A percentile compares a stretch with the other conserved stretches of the same genome.
Conservation (phyloP, 352 stramenopile species). For the Halophytophthora polymorphica region DNA sequence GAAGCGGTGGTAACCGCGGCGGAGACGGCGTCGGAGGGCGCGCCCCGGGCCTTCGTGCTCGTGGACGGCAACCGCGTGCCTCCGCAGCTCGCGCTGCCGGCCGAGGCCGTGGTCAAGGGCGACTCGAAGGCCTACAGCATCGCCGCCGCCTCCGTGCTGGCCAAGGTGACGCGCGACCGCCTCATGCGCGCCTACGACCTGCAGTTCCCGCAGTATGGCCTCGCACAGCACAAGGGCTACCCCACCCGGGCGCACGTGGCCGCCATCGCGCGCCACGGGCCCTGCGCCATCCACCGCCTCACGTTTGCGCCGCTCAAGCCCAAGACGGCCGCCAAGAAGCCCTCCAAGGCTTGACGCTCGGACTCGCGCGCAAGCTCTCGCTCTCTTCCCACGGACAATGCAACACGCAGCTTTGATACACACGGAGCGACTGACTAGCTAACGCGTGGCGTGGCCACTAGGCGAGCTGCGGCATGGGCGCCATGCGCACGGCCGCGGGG, state of each 20-base stretch:
- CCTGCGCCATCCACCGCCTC: conserved; percentile 93
- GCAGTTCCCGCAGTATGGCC: conserved; percentile 92
- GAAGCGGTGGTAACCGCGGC: conserved; percentile 42
- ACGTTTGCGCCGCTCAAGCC: conserved; percentile 95
- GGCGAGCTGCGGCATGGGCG: conserved; percentile 10
- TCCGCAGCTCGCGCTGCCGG: conserved; percentile 77
- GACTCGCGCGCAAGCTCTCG: conserved; percentile 8
- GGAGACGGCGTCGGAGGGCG: conserved; percentile 17
- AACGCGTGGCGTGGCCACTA: neutral
- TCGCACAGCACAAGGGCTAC: conserved; percentile 98
- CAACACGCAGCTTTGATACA: neutral
- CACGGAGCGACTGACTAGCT: neutral
- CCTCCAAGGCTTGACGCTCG: conserved; percentile 10
- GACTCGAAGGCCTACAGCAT: conserved; percentile 96
- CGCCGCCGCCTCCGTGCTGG: conserved; percentile 96
- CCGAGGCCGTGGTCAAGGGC: conserved; percentile 93
- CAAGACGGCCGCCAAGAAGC: conserved; percentile 36
- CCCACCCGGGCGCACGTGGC: conserved; percentile 91
- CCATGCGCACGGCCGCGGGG: conserved; percentile 16
- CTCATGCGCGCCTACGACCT: conserved; percentile 94
- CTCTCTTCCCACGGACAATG: too few species aligned
- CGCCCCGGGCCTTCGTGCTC: conserved; percentile 79
- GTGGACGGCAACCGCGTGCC: conserved; percentile 96
- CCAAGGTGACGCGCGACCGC: conserved; percentile 97
- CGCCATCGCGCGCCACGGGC: conserved; percentile 87